phyloP scores from a whole-genome alignment of 139 green algal species.

The Tetradesmus lagerheimii region DNA sequence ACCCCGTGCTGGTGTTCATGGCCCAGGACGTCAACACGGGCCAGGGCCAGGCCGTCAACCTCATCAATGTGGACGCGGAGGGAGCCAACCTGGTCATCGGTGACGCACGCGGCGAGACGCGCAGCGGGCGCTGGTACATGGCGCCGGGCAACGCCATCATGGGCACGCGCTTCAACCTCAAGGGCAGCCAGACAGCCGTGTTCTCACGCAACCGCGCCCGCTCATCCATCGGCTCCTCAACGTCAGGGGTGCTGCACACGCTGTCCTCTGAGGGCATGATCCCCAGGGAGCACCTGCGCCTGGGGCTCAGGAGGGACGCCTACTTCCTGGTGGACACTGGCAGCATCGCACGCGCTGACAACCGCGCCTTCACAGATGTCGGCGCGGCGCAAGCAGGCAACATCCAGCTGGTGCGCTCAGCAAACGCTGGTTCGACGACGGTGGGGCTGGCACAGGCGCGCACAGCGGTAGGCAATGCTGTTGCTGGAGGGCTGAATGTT shows the following conservation, averaged over 20 bases:
- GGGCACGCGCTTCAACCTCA: not conserved
- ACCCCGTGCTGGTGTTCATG: not conserved
- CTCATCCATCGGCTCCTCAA: not conserved
- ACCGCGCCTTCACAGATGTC: not conserved
- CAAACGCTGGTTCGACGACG: not conserved
- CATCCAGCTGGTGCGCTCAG: not conserved
- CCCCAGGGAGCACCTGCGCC: not conserved
- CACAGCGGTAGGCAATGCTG: slow-evolving; percentile 11
- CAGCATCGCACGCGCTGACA: slow-evolving; percentile 5
- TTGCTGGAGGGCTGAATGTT: slow-evolving; percentile 18
- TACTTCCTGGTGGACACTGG: not conserved
- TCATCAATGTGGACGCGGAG: slow-evolving; percentile 2
- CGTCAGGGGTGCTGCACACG: not conserved
- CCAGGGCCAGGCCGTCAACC: slow-evolving; percentile 17
- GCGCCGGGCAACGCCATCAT: slow-evolving; percentile 29
- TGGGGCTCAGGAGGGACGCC: not conserved
- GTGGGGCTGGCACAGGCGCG: not conserved
- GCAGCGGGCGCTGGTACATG: slow-evolving; percentile 12
- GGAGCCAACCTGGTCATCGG: not conserved
- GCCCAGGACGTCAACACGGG: not conserved
- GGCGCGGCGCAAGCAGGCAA: not conserved
- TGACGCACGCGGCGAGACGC: not conserved
- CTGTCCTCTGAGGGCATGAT: not conserved
- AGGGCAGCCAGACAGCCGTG: not conserved
- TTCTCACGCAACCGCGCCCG: slow-evolving; percentile 10